Percentiles rank a stretch among this genome's conserved stretches.
These are phyloP conservation scores for Telfairia occidentalis DNA, from an alignment of 331 rosid species.

Conservation along the genomic window DNA sequence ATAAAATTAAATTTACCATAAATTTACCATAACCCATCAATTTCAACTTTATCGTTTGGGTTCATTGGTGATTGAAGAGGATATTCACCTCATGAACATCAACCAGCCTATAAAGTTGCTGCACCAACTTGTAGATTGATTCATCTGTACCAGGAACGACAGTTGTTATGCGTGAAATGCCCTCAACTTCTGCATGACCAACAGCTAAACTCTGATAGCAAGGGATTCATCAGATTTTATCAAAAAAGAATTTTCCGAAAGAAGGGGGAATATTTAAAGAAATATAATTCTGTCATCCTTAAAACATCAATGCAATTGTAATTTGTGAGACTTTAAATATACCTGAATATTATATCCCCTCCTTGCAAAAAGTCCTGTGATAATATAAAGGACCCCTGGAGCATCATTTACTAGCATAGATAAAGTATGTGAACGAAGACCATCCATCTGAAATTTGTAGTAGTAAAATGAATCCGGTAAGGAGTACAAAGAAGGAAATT, in stretches of 20 bases:
- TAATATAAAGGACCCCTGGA: conserved; percentile 89
- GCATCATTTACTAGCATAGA: conserved; percentile 71
- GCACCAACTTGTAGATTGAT: conserved; percentile 39
- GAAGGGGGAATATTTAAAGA: neutral
- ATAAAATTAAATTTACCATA: too few relatives aligned
- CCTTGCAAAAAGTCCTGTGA: conserved; percentile 87
- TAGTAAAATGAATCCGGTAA: neutral
- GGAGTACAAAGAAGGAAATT: neutral
- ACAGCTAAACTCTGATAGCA: conserved; percentile 41
- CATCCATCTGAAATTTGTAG: conserved; percentile 46
- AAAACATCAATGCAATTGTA: neutral
- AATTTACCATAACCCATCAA: too few relatives aligned
- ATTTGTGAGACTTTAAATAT: conserved; percentile 3
- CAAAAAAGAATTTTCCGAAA: neutral
- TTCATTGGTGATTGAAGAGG: too few relatives aligned
- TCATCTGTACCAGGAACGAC: conserved; percentile 48
- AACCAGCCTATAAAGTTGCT: conserved; percentile 40
- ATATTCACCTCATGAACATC: conserved; percentile 38
- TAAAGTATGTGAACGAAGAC: conserved; percentile 80
- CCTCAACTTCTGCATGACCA: conserved; percentile 46
- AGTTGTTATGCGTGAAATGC: conserved; percentile 49
- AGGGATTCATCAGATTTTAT: neutral
- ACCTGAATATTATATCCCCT: conserved; percentile 87
- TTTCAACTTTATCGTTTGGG: too few relatives aligned
- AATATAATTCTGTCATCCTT: neutral